Evolutionary conservation across 805 yeast genomes (phyloP), one percentile per base, ranked within the genome.

Genomic region (Teunomyces tritomae): DNA sequence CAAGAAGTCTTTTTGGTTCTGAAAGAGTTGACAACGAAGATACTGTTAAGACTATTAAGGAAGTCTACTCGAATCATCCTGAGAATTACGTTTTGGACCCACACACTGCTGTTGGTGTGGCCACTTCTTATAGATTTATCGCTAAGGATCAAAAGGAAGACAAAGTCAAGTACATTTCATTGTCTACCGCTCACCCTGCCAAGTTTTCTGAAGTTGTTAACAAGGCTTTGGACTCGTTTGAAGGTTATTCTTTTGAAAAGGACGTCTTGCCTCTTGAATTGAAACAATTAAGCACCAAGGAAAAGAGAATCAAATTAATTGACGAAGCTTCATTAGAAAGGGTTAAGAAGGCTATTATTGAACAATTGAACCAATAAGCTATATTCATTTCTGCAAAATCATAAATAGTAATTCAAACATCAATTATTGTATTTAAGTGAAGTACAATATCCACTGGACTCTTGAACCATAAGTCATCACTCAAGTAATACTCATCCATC

Each of bases 181-280:
- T 94, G 49, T 87, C 97, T 8, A 94, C 99, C 42, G 99, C 99
- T 7, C 99, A 94, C 66, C 99, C 99, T 37, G 99, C 99, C 51
- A 94, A 94, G 71, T 94, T 94, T 62, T 88, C 96, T 24, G 97
- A 89, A 53, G 99, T 96, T 44, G 99, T 94, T 24, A 85, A 91
- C 67, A 72, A 79, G 57, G 89, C 98, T 2, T 76, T 94, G 55
- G 63, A 69, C 40, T 77, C 76, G 1, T 77, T 82, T 51, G 80
- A 77, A 9, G 90, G 82, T 16, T 94, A 94, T 71, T 82, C 90
- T 3, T 94, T 94, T 62, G 96, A 89, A 60, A 76, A 76, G 43
- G 89, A 89, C 56, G 97, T 94, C 16, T 78, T 94, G 47, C 98
- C 99, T 33, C 88, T 77, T 27, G 97, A 89, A 70, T 80, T 94